Evolutionary conservation across 495 filamentous ascomycete species (phyloP).

Genomic region (Apodospora peruviana): DNA sequence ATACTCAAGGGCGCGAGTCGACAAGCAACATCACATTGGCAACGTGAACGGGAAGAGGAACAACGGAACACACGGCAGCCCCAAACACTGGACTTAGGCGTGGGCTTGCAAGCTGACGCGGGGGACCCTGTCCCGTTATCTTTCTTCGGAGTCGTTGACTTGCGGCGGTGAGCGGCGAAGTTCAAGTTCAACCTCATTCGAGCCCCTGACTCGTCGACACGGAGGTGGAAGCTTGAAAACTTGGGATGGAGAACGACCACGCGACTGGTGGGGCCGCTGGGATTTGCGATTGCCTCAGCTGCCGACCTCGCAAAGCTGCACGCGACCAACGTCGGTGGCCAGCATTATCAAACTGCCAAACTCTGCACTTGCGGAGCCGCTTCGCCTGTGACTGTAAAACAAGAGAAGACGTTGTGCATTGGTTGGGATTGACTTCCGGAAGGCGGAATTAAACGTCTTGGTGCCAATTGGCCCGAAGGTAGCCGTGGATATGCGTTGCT

Average conservation of each 20-base stretch:
- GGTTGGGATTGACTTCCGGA: not conserved
- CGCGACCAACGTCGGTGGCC: too few relatives aligned
- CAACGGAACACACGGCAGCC: too few relatives aligned
- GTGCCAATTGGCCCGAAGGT: not conserved
- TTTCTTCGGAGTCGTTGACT: too few relatives aligned
- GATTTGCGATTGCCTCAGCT: not conserved
- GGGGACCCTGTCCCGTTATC: not conserved
- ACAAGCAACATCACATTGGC: too few relatives aligned
- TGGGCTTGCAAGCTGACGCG: not conserved
- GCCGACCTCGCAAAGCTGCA: not conserved
- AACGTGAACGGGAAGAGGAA: too few relatives aligned
- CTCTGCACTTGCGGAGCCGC: not conserved
- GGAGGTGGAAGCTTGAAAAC: not conserved
- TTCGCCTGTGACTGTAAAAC: not conserved
- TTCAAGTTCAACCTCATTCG: not conserved
- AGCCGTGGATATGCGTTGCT: not conserved
- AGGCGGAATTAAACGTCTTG: not conserved
- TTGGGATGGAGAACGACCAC: not conserved
- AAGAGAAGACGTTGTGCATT: not conserved
- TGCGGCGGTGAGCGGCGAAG: too few relatives aligned
- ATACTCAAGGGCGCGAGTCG: too few relatives aligned
- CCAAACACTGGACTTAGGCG: not conserved
- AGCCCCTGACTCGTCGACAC: not conserved
- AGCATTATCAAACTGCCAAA: not conserved
- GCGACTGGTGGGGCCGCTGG: not conserved